Evolutionary conservation across 345 rosid species (phyloP).

Genomic region (Gossypioides kirkii): DNA sequence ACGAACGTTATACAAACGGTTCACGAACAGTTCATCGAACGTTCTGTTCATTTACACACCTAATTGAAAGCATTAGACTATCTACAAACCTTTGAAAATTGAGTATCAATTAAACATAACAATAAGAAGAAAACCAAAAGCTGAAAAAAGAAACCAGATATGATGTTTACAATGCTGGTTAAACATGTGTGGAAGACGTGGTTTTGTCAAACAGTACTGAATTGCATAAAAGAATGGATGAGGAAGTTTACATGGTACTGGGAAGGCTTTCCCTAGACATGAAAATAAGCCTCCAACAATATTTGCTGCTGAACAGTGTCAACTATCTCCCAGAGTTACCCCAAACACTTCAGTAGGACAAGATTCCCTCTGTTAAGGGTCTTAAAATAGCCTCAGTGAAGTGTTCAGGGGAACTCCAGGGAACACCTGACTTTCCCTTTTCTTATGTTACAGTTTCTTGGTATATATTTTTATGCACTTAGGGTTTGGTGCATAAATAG

Average conservation of each 20-base stretch:
- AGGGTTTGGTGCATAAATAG: neutral
- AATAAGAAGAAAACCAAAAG: neutral
- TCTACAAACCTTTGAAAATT: neutral
- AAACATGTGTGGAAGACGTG: neutral
- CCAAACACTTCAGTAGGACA: constrained; percentile 52
- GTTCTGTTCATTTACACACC: too few relatives aligned
- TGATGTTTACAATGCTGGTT: too few relatives aligned
- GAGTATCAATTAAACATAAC: neutral
- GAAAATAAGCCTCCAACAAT: neutral
- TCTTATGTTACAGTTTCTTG: neutral
- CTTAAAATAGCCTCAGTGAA: constrained; percentile 28
- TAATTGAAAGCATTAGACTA: neutral
- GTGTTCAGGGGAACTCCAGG: constrained; percentile 42
- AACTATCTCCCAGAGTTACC: constrained; percentile 44
- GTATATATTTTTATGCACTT: neutral
- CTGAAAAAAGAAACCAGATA: too few relatives aligned
- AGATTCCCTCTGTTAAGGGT: neutral
- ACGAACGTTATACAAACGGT: too few relatives aligned
- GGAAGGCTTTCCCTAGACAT: neutral
- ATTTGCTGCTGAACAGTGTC: constrained; percentile 6
- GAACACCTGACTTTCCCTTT: constrained; percentile 18
- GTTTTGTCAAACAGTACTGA: neutral
- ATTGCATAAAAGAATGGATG: neutral
- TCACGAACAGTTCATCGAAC: too few relatives aligned
- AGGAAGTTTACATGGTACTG: neutral